Evolutionary conservation across 2,329 filamentous ascomycete species (phyloP).

Genomic region (Fusarium graminum): DNA sequence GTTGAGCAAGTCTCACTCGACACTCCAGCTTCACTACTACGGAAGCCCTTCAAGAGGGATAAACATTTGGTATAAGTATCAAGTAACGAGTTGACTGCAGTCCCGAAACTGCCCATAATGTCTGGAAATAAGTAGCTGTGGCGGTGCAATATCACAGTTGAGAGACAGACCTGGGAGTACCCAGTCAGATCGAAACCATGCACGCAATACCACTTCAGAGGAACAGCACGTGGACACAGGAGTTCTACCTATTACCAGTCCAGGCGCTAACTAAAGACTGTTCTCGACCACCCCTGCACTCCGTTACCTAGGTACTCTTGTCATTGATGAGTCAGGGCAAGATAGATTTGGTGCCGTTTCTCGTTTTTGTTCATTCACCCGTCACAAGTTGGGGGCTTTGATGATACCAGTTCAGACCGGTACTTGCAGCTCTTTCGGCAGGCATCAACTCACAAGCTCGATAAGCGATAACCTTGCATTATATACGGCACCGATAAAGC

Average conservation of each 20-base stretch:
- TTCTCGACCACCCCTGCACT: slow-evolving; percentile 1
- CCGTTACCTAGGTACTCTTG: slow-evolving; percentile 8
- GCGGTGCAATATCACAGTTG: not conserved
- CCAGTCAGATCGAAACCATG: slow-evolving; percentile 39
- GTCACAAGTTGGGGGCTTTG: slow-evolving; percentile 15
- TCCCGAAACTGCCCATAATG: slow-evolving; percentile 57
- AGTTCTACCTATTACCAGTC: slow-evolving; percentile 8
- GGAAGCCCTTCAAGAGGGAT: slow-evolving; percentile 56
- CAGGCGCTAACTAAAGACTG: slow-evolving; percentile 17
- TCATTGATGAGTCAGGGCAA: slow-evolving; percentile 11
- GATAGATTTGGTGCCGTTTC: not conserved
- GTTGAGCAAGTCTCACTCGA: slow-evolving; percentile 43
- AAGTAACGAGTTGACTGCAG: slow-evolving; percentile 60
- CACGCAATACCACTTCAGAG: slow-evolving; percentile 12
- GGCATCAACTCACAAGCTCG: slow-evolving; percentile 13
- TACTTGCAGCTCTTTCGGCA: slow-evolving; percentile 9
- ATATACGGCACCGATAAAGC: slow-evolving; percentile 28
- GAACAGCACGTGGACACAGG: slow-evolving; percentile 43
- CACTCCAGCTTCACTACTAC: slow-evolving; percentile 40
- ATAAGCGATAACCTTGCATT: slow-evolving; percentile 26
- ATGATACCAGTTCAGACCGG: slow-evolving; percentile 21
- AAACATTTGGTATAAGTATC: slow-evolving; percentile 63
- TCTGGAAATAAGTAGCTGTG: slow-evolving; percentile 2
- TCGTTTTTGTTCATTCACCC: slow-evolving; percentile 16
- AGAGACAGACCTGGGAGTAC: slow-evolving; percentile 7